Conservation (phyloP, 441 rosid genomes). For the Mallotus japonicus region DNA sequence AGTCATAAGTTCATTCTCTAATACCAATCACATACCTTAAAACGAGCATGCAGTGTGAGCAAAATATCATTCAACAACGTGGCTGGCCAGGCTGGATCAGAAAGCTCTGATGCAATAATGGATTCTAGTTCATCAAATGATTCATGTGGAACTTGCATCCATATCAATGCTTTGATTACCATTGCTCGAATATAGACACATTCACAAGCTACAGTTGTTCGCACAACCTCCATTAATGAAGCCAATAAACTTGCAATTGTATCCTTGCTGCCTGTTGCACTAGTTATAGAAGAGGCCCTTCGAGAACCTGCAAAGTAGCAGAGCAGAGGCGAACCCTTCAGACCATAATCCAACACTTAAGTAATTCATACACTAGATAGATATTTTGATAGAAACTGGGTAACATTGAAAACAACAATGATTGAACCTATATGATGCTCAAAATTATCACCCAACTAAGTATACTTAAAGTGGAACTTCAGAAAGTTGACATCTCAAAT, state of each 20-base stretch:
- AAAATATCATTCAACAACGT: slow-evolving; percentile 89
- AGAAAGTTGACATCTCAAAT: background rate
- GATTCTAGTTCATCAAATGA: slow-evolving; percentile 94
- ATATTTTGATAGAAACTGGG: background rate
- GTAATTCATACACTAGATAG: background rate
- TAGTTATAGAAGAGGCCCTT: slow-evolving; percentile 62
- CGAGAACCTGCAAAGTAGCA: slow-evolving; percentile 44
- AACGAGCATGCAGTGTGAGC: slow-evolving; percentile 99
- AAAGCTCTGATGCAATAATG: slow-evolving; percentile 97
- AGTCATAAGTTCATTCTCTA: background rate
- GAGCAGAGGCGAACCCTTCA: slow-evolving; percentile 9
- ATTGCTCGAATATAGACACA: slow-evolving; percentile 98
- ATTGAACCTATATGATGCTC: background rate
- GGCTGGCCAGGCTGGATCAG: slow-evolving; percentile 99
- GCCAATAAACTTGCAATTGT: slow-evolving; percentile 92
- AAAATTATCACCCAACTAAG: slow-evolving; percentile 4
- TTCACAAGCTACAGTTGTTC: slow-evolving; percentile 99
- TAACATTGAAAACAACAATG: background rate
- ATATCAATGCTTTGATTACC: slow-evolving; percentile 98
- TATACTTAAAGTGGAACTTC: background rate
- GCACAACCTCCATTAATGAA: slow-evolving; percentile 97
- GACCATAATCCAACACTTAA: background rate
- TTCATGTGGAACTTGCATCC: slow-evolving; percentile 99
- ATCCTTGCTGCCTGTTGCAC: slow-evolving; percentile 76
- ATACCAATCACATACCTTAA: slow-evolving; percentile 59